A percentile compares a stretch with the other conserved stretches of the same genome.
Evolutionary conservation across 305 asterid genomes (phyloP).

Genomic region (Solanum hybrid): DNA sequence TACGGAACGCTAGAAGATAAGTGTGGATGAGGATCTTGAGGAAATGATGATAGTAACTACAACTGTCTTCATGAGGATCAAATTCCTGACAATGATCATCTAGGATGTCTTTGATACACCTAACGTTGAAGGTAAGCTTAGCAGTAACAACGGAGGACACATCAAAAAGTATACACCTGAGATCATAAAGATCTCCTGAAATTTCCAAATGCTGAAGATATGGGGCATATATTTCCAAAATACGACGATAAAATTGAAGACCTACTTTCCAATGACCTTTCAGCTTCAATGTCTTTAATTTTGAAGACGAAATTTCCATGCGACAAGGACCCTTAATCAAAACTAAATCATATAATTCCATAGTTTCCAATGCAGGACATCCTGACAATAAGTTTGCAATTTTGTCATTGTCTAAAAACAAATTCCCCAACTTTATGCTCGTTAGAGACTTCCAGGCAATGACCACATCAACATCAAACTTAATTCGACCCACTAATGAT

Average conservation of each 20-base stretch:
- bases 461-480: neutral
- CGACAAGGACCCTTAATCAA: neutral
- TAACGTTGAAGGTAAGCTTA: neutral
- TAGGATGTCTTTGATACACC: neutral
- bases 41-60: neutral
- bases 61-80: neutral
- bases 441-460: neutral
- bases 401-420: neutral
- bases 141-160: neutral
- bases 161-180: neutral
- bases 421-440: neutral
- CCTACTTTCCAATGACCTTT: neutral
- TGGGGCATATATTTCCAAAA: neutral
- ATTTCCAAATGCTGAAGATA: neutral
- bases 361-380: neutral
- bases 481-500: neutral
- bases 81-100: neutral
- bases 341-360: neutral
- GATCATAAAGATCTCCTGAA: neutral
- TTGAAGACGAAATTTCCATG: neutral
- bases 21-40: neutral
- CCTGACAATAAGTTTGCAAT: neutral
- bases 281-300: neutral
- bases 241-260: neutral
- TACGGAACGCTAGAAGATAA: neutral